Evolutionary conservation across 306 rosid species (phyloP).

Genomic region (Vigna reflexopilosa): DNA sequence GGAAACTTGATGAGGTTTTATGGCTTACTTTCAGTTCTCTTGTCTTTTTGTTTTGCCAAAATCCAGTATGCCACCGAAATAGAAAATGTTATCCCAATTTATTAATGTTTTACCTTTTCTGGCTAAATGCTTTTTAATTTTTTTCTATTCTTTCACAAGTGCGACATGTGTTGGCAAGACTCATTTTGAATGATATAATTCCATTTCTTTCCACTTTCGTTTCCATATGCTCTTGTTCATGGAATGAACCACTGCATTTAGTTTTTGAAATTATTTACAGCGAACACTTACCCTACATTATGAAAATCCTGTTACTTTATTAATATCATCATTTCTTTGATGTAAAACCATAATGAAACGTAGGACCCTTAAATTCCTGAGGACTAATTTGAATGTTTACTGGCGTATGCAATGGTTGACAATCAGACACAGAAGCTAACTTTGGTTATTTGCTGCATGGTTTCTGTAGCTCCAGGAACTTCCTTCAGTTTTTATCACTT

Average conservation of each 20-base stretch:
- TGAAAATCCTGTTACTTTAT: background rate
- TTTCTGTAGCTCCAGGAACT: conserved; percentile 68
- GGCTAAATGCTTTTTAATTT: background rate
- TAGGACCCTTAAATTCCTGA: background rate
- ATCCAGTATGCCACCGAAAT: background rate
- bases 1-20: conserved; percentile 64
- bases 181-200: background rate
- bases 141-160: background rate
- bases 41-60: background rate
- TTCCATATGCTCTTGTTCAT: background rate
- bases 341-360: background rate
- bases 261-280: background rate
- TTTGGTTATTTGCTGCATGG: conserved; percentile 17
- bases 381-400: background rate
- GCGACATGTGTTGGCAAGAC: background rate
- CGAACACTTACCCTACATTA: background rate
- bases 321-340: too few relatives aligned
- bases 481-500: conserved; percentile 78
- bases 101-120: background rate
- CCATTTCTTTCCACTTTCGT: conserved; percentile 1
- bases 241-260: background rate
- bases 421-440: conserved; percentile 9
- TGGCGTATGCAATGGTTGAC: conserved; percentile 21
- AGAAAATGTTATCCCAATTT: background rate
- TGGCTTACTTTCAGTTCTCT: conserved; percentile 6